Evolutionary conservation across 202 grass and related monocot species (phyloP).

Genomic region (Setaria viridis): DNA sequence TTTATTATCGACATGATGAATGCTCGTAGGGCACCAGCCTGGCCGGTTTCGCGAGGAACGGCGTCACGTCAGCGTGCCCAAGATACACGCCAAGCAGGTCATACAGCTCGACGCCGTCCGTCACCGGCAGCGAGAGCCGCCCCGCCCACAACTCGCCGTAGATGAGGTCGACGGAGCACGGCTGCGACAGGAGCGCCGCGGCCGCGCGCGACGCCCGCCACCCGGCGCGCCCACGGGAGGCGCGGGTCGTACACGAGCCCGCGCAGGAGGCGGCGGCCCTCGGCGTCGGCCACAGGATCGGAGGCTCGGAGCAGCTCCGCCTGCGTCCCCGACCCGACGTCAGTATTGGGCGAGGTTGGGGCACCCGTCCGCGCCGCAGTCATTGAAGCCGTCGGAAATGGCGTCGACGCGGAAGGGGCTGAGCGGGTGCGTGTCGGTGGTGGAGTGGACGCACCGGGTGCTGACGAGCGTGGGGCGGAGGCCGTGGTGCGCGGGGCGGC

Average conservation of each 20-base stretch:
- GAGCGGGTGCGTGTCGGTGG: background rate
- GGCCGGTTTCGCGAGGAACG: conserved; percentile 46
- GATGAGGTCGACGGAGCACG: conserved; percentile 46
- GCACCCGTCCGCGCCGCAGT: too few relatives aligned
- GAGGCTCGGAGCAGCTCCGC: background rate
- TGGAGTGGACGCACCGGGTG: conserved; percentile 45
- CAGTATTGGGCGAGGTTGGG: too few relatives aligned
- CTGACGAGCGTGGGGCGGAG: conserved; percentile 36
- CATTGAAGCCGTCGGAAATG: conserved; percentile 61
- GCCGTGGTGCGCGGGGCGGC: conserved; percentile 41
- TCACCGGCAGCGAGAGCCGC: conserved; percentile 42
- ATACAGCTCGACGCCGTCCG: conserved; percentile 19
- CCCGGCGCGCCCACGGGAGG: conserved; percentile 47
- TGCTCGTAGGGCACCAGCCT: conserved; percentile 34
- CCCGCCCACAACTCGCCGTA: conserved; percentile 50
- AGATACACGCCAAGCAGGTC: conserved; percentile 31
- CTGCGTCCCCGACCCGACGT: conserved; percentile 36
- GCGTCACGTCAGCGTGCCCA: conserved; percentile 47
- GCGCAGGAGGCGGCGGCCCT: background rate
- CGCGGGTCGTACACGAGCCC: conserved; percentile 55
- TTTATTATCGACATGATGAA: too few relatives aligned
- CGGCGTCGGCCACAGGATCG: background rate
- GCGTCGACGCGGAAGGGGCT: conserved; percentile 38
- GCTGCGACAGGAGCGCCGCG: conserved; percentile 58
- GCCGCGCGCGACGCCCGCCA: conserved; percentile 43